Evolutionary conservation across 1,284 basidiomycete genomes (phyloP).

Genomic region (Ustilago sp.): DNA sequence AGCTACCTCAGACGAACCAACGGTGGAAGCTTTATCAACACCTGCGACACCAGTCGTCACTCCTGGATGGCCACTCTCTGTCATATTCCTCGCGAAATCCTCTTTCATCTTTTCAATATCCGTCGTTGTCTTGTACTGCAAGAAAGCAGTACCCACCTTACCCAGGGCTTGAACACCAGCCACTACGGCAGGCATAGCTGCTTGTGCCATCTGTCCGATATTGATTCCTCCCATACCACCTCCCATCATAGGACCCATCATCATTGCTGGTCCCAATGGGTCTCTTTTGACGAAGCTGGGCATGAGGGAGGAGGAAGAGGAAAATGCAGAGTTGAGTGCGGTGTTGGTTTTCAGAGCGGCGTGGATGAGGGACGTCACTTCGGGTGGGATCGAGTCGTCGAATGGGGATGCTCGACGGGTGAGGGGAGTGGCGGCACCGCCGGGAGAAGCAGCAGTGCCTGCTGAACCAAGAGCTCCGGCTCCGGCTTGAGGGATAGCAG

Average conservation of each 20-base stretch:
- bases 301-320: neutral
- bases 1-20: too few species aligned
- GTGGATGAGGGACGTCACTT: neutral
- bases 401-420: neutral
- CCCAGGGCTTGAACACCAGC: conserved; percentile 10
- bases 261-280: neutral
- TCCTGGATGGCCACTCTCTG: neutral
- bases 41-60: conserved; percentile 2
- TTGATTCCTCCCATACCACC: neutral
- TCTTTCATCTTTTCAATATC: neutral
- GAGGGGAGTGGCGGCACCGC: neutral
- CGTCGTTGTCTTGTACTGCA: conserved; percentile 1
- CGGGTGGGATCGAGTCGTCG: neutral
- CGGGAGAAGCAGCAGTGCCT: too few species aligned
- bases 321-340: neutral
- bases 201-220: neutral
- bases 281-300: neutral
- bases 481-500: neutral
- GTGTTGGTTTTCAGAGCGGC: neutral
- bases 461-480: neutral
- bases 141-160: conserved; percentile 1
- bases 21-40: neutral
- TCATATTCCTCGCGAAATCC: neutral
- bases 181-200: conserved; percentile 7
- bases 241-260: conserved; percentile 2